Evolutionary conservation across 2,329 filamentous ascomycete species (phyloP).

Genomic region (Hansfordia pulvinata): DNA sequence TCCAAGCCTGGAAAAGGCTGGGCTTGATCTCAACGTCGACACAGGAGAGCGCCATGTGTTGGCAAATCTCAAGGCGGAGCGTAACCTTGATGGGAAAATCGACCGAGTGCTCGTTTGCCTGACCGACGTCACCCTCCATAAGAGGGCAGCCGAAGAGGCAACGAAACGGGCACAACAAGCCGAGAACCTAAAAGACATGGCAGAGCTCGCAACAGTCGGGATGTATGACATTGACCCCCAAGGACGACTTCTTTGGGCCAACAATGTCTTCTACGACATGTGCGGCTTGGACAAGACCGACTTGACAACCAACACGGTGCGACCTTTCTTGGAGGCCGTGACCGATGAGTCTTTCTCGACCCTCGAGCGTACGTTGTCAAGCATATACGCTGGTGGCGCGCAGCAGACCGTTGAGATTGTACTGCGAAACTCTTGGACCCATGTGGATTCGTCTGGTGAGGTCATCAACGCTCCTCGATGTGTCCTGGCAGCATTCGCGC

Average conservation of each 20-base stretch:
- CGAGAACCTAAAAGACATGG: constrained; percentile 38
- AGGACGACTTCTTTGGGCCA: constrained; percentile 33
- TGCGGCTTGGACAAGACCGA: constrained; percentile 32
- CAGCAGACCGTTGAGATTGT: constrained; percentile 33
- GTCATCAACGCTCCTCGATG: constrained; percentile 29
- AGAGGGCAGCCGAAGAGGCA: constrained; percentile 32
- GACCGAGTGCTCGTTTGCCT: constrained; percentile 32
- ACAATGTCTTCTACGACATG: constrained; percentile 38
- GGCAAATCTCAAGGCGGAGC: constrained; percentile 32
- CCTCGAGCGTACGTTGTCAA: constrained; percentile 24
- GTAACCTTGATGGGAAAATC: constrained; percentile 25
- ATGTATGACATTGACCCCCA: constrained; percentile 40
- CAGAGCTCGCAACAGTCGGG: constrained; percentile 38
- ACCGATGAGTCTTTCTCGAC: constrained; percentile 27
- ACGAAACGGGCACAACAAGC: constrained; percentile 34
- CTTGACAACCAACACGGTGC: constrained; percentile 19
- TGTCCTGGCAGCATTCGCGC: constrained; percentile 33
- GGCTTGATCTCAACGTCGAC: constrained; percentile 18
- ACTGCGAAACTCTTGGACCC: constrained; percentile 30
- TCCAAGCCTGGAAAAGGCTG: constrained; percentile 21
- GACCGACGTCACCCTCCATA: constrained; percentile 36
- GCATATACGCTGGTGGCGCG: constrained; percentile 24
- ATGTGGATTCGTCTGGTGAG: constrained; percentile 29
- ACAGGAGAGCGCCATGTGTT: constrained; percentile 26
- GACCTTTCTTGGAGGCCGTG: constrained; percentile 30